These are phyloP conservation scores for Amniculicola lignicola DNA, from an alignment of 495 filamentous ascomycete species.

Conservation along the genomic window DNA sequence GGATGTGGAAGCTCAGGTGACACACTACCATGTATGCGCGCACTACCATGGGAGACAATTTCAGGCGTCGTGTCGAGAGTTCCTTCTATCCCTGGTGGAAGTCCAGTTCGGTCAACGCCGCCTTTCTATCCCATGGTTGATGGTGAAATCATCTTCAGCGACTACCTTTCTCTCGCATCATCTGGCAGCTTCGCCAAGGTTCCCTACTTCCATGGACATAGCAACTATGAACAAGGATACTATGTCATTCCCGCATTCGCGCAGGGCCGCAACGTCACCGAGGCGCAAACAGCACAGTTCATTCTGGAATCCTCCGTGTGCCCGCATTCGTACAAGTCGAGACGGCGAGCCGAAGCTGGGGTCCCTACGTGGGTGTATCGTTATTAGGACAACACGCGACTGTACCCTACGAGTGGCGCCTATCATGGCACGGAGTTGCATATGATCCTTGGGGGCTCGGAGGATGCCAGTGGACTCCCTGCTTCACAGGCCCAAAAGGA, in stretches of 20 bases:
- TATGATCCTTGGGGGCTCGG: conserved; percentile 29
- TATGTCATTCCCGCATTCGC: conserved; percentile 48
- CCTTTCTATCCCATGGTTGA: conserved; percentile 1
- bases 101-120: background rate
- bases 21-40: background rate
- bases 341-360: background rate
- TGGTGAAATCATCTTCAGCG: conserved; percentile 1
- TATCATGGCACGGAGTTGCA: background rate
- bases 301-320: background rate
- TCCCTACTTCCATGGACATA: conserved; percentile 21
- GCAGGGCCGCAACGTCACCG: conserved; percentile 39
- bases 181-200: conserved; percentile 36
- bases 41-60: background rate
- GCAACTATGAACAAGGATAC: background rate
- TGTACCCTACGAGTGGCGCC: background rate
- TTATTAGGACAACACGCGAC: background rate
- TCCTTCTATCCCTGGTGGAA: background rate
- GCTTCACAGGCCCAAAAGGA: conserved; percentile 36
- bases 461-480: conserved; percentile 41
- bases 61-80: background rate
- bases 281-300: background rate
- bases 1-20: background rate
- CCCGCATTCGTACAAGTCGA: background rate
- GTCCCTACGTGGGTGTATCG: background rate
- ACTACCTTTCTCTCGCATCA: background rate